Base-by-base conservation (phyloP, 805 yeast species). In the Yamadazyma takamatsuzukensis region DNA sequence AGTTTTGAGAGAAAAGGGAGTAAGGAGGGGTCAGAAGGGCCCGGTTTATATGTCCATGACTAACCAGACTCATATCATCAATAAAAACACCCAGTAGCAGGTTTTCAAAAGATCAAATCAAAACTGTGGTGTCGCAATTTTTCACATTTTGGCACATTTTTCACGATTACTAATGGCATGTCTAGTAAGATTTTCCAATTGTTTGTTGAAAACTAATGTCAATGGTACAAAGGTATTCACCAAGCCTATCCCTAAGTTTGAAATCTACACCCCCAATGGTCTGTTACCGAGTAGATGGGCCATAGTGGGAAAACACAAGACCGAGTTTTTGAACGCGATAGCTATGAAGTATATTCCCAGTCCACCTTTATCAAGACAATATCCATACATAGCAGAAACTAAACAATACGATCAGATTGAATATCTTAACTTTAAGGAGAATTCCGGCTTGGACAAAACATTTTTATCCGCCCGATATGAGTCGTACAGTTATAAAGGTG, bases 391-490 rank as follows among this genome's bases (percentile, higher is more conserved):
- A 28, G 32, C 45, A 8, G 43, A 48, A 12, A 36, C 34, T 5
- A 37, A 41, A 18, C 53, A 62, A 7, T 50, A 62, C 22, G 59
- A 68, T 9, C 31, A 45, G 12, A 48, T 64, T 8, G 58, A 53
- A 35, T 55, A 51, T 27, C 48, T 65, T 28, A 57, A 63, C 29
- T 64, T 64, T 40, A 46, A 53, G 27, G 68, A 64, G 15, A 39
- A 33, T 18, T 52, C 64, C 1, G 69, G 71, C 2, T 43, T 62
- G 16, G 65, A 60, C 30, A 55, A 50, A 30, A 84, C 88, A 0
- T 95, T 89, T 62, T 47, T 90, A 21, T 80, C 95, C 32, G 96
- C 97, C 1, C 59, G 98, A 32, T 90, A 86, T 51, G 98, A 90
- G 58, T 77, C 76, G 34, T 85, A 76, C 32, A 53, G 70, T 4